phyloP scores from a whole-genome alignment of 257 asterid species.

The Rubia yunnanensis region DNA sequence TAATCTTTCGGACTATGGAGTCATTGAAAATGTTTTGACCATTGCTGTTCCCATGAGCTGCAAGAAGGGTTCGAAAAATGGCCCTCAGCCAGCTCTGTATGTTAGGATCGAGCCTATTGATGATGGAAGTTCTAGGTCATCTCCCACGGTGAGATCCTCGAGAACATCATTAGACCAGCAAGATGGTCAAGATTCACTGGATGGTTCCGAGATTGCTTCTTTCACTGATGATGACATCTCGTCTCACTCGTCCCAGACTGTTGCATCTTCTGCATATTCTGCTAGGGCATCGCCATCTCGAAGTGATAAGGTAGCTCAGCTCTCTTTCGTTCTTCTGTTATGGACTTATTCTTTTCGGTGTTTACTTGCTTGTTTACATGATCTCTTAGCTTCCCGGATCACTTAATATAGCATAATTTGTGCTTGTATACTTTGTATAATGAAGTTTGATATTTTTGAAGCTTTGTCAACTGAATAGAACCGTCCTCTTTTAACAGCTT shows the following conservation, averaged over 20 bases:
- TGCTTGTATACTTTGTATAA: no score
- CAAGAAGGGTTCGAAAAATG: conserved; percentile 45
- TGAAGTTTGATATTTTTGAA: not conserved
- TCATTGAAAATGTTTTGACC: conserved; percentile 32
- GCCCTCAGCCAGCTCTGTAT: conserved; percentile 45
- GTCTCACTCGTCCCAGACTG: conserved; percentile 62
- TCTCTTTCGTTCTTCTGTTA: no score
- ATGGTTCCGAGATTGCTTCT: conserved; percentile 38
- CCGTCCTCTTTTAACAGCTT: not conserved
- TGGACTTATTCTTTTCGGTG: no score
- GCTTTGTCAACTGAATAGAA: not conserved
- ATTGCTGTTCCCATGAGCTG: conserved; percentile 49
- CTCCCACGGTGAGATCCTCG: conserved; percentile 46
- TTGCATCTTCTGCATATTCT: conserved; percentile 39
- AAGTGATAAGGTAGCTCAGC: conserved; percentile 45
- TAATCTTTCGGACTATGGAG: conserved; percentile 72
- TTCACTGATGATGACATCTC: conserved; percentile 65
- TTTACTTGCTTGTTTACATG: no score
- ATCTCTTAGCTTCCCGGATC: not conserved
- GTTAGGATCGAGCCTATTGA: conserved; percentile 51
- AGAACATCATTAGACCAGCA: conserved; percentile 40
- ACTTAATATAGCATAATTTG: not conserved
- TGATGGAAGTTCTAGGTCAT: conserved; percentile 51
- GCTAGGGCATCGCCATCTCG: conserved; percentile 52
- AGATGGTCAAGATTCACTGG: conserved; percentile 49